Evolutionary conservation across 2,329 filamentous ascomycete genomes (phyloP).

Genomic region (Fusarium stilboides): DNA sequence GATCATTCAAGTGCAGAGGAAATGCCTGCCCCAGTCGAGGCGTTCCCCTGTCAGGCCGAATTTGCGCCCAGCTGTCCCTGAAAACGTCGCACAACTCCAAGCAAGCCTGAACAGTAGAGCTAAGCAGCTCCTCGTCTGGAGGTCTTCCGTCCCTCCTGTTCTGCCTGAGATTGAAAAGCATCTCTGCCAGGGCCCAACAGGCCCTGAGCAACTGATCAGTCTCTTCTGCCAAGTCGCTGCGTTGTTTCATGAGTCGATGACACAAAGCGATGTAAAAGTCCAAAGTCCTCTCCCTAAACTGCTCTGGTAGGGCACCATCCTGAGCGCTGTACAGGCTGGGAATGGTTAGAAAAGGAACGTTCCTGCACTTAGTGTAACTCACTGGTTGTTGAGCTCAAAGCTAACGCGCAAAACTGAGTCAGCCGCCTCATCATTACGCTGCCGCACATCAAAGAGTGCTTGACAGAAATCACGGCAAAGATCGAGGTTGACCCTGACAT

Average conservation of each 20-base stretch:
- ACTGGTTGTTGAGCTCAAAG: conserved; percentile 96
- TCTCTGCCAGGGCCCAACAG: conserved; percentile 92
- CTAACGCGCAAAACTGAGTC: conserved; percentile 93
- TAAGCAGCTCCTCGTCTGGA: conserved; percentile 86
- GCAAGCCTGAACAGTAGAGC: conserved; percentile 91
- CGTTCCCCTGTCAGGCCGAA: conserved; percentile 87
- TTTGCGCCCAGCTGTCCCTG: conserved; percentile 90
- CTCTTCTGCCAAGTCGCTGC: conserved; percentile 82
- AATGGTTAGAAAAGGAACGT: conserved; percentile 47
- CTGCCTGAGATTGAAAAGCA: conserved; percentile 91
- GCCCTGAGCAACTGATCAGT: conserved; percentile 87
- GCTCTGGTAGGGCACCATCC: conserved; percentile 83
- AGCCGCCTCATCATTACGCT: conserved; percentile 81
- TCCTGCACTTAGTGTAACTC: conserved; percentile 48
- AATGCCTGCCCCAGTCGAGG: conserved; percentile 88
- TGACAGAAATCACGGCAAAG: conserved; percentile 94
- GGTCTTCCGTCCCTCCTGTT: conserved; percentile 80
- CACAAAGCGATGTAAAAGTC: conserved; percentile 97
- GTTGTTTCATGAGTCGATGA: conserved; percentile 96
- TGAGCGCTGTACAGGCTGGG: conserved; percentile 87
- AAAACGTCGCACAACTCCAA: conserved; percentile 97
- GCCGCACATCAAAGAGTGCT: conserved; percentile 87
- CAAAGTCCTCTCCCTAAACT: conserved; percentile 89
- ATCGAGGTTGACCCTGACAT: conserved; percentile 83
- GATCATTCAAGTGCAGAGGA: conserved; percentile 68